These are phyloP conservation scores for Colletotrichum acutatum DNA, from an alignment of 2,329 filamentous ascomycete genomes.

Conservation along the genomic window DNA sequence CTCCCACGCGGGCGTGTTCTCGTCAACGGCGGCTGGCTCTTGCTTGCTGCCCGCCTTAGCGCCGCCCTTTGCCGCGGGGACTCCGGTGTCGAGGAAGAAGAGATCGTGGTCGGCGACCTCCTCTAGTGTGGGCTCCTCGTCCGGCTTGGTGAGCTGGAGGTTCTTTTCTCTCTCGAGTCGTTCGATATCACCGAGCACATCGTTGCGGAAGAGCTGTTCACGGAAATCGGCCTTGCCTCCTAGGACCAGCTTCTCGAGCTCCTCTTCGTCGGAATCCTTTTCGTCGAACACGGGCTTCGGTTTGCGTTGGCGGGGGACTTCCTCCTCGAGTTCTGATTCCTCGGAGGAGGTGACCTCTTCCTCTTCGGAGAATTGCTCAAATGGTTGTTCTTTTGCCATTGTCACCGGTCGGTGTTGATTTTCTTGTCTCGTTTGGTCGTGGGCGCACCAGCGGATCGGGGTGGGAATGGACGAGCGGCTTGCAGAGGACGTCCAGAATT, in stretches of 20 bases:
- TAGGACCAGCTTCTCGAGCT: conserved; percentile 88
- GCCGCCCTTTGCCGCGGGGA: conserved; percentile 49
- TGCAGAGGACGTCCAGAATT: conserved; percentile 28
- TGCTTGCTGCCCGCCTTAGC: conserved; percentile 42
- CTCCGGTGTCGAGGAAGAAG: conserved; percentile 83
- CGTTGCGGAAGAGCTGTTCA: conserved; percentile 73
- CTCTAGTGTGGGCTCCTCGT: conserved; percentile 62
- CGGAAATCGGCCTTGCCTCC: conserved; percentile 88
- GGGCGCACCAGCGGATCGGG: neutral
- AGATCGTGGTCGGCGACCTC: conserved; percentile 80
- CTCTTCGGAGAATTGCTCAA: conserved; percentile 35
- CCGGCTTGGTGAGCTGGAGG: conserved; percentile 46
- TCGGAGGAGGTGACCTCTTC: conserved; percentile 30
- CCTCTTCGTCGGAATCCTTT: conserved; percentile 85
- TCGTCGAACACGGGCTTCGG: conserved; percentile 53
- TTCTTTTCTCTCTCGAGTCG: conserved; percentile 44
- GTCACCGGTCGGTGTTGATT: conserved; percentile 5
- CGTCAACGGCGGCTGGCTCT: conserved; percentile 37
- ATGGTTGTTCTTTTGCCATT: conserved; percentile 37
- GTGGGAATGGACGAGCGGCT: neutral
- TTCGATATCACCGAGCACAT: conserved; percentile 48
- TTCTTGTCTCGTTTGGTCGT: conserved; percentile 4
- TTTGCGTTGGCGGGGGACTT: conserved; percentile 38
- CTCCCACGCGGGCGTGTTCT: conserved; percentile 77
- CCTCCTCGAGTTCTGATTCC: conserved; percentile 41